A percentile compares a stretch with the other conserved stretches of the same genome.
phyloP scores from a whole-genome alignment of 345 rosid species.

The Carallia brachiata region DNA sequence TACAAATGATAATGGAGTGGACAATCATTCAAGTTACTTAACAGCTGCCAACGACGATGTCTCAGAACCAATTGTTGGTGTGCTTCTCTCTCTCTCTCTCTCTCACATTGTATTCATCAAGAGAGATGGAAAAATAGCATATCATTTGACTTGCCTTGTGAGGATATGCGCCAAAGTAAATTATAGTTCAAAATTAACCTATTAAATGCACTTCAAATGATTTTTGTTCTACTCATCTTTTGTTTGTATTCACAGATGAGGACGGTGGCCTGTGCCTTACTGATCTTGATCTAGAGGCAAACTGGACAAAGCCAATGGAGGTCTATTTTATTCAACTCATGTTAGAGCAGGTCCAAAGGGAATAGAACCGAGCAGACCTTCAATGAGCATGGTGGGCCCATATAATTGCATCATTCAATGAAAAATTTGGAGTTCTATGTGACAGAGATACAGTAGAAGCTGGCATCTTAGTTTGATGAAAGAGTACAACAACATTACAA shows the following conservation, averaged over 20 bases:
- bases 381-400: conserved; percentile 23
- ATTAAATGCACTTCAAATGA: not conserved
- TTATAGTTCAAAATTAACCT: not conserved
- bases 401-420: conserved; percentile 23
- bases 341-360: conserved; percentile 24
- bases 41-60: conserved; percentile 18
- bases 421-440: conserved; percentile 24
- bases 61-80: conserved; percentile 19
- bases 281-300: conserved; percentile 16
- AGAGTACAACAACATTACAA: conserved; percentile 24
- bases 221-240: conserved; percentile 1
- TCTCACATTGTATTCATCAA: not conserved
- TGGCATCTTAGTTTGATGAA: conserved; percentile 24
- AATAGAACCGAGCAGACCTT: conserved; percentile 18
- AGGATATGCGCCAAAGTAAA: no score
- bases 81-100: not conserved
- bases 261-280: conserved; percentile 29
- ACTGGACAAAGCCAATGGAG: conserved; percentile 36
- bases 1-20: conserved; percentile 9
- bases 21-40: conserved; percentile 15
- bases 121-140: no score
- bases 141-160: no score
- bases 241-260: conserved; percentile 28
- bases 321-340: conserved; percentile 26
- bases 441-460: conserved; percentile 14